phyloP scores from a whole-genome alignment of 139 green algal genomes.

The Picochlorum sp. region DNA sequence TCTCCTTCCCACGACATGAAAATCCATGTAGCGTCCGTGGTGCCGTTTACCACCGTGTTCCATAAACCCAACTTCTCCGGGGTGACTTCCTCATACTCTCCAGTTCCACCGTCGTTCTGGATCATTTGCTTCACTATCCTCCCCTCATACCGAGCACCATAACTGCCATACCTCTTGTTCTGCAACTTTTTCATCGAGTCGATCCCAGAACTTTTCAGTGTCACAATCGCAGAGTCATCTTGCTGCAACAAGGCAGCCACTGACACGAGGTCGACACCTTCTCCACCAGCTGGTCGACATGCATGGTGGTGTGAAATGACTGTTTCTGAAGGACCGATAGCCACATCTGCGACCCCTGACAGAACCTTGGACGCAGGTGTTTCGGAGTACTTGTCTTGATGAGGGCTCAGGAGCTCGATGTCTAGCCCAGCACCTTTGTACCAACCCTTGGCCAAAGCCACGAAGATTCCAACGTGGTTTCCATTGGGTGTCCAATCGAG shows the following conservation, averaged over 20 bases:
- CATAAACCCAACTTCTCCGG: conserved; percentile 74
- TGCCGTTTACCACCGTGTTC: conserved; percentile 63
- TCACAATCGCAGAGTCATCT: conserved; percentile 66
- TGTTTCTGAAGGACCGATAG: conserved; percentile 46
- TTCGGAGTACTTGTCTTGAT: conserved; percentile 50
- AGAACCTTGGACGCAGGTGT: conserved; percentile 47
- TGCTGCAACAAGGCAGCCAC: conserved; percentile 53
- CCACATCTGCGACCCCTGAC: conserved; percentile 27
- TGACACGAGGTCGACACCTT: conserved; percentile 21
- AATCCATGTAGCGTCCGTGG: conserved; percentile 74
- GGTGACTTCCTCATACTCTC: conserved; percentile 59
- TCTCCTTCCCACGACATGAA: conserved; percentile 82
- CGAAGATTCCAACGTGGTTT: conserved; percentile 13
- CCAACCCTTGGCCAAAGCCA: conserved; percentile 12
- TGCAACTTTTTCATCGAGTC: conserved; percentile 53
- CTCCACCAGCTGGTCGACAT: conserved; percentile 4
- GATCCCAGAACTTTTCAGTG: conserved; percentile 44
- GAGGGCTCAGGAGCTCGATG: conserved; percentile 44
- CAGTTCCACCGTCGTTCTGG: conserved; percentile 60
- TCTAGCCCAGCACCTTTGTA: conserved; percentile 38
- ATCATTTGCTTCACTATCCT: conserved; percentile 81
- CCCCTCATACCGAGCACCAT: conserved; percentile 76
- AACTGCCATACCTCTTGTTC: conserved; percentile 64
- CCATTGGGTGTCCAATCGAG: conserved; percentile 80
- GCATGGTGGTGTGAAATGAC: conserved; percentile 38